A percentile compares a stretch with the other conserved stretches of the same genome.
Conservation (phyloP, 331 rosid genomes). For the Prunus yedoensis region DNA sequence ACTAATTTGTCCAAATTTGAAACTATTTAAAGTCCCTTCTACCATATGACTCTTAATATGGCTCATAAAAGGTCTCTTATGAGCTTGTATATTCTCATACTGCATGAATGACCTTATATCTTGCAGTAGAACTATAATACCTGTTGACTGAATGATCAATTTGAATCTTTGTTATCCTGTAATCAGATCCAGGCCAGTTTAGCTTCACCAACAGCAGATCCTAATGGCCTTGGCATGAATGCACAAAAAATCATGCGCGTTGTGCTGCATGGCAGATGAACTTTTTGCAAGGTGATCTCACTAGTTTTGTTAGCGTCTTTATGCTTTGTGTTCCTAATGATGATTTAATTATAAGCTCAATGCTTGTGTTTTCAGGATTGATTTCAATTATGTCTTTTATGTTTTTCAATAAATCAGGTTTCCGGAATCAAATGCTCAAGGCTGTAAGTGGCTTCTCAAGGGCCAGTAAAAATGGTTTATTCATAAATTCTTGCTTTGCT, state of each 20-base stretch:
- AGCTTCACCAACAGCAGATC: constrained; percentile 90
- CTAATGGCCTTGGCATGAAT: constrained; percentile 79
- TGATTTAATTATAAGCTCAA: neutral
- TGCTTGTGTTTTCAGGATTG: neutral
- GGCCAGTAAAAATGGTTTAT: constrained; percentile 63
- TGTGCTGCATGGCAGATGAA: constrained; percentile 60
- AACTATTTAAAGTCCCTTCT: neutral
- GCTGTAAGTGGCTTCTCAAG: constrained; percentile 55
- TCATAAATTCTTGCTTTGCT: constrained; percentile 82
- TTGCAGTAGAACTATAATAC: neutral
- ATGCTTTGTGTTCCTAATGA: neutral
- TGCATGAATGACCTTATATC: neutral
- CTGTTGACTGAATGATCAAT: constrained; percentile 1
- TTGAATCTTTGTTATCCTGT: constrained; percentile 8
- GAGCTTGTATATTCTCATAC: neutral
- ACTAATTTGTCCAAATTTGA: neutral
- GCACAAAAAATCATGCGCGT: constrained; percentile 62
- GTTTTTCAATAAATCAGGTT: constrained; percentile 41
- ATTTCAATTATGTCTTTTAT: neutral
- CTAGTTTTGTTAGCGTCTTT: neutral
- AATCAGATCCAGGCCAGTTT: constrained; percentile 79
- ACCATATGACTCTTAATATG: neutral
- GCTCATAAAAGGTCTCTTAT: too few species aligned
- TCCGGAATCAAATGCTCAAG: constrained; percentile 77
- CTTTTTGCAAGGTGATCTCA: constrained; percentile 67